Conservation (phyloP, 768 basidiomycete genomes). For the Paxillus involutus region DNA sequence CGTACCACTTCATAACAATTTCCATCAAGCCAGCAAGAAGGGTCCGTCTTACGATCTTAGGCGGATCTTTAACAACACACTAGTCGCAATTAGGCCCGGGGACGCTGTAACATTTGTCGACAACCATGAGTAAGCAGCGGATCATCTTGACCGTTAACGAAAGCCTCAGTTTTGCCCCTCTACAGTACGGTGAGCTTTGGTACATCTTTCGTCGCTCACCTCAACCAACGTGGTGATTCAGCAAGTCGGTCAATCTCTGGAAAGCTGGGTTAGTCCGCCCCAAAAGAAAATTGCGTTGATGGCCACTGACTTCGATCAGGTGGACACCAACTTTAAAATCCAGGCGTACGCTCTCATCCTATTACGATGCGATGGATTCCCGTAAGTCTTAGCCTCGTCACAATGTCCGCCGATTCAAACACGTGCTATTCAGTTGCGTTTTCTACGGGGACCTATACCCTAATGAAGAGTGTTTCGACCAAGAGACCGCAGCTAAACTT, state of each 20-base stretch:
- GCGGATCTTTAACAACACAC: constrained; percentile 64
- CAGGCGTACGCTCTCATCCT: constrained; percentile 84
- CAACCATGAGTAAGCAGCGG: constrained; percentile 74
- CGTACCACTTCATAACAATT: constrained; percentile 84
- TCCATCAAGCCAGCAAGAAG: constrained; percentile 71
- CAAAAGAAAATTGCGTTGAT: background rate
- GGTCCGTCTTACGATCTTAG: constrained; percentile 74
- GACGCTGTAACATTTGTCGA: constrained; percentile 92
- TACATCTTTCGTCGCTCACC: background rate
- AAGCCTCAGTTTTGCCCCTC: background rate
- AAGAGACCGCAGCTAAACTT: constrained; percentile 49
- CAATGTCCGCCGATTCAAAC: background rate
- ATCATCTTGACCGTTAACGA: background rate
- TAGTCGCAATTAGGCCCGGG: constrained; percentile 65
- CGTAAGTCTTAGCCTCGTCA: constrained; percentile 47
- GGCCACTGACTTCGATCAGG: constrained; percentile 39
- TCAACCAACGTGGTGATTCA: constrained; percentile 17
- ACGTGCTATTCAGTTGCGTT: constrained; percentile 56
- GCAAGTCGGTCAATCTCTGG: constrained; percentile 73
- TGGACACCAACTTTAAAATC: constrained; percentile 67
- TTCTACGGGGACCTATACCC: constrained; percentile 86
- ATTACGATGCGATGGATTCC: constrained; percentile 66
- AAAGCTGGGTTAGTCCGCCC: constrained; percentile 69
- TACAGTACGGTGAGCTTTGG: constrained; percentile 61
- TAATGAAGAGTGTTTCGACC: constrained; percentile 65